Evolutionary conservation across 2,329 filamentous ascomycete genomes (phyloP).

Genomic region (Magnaporthiopsis poae): DNA sequence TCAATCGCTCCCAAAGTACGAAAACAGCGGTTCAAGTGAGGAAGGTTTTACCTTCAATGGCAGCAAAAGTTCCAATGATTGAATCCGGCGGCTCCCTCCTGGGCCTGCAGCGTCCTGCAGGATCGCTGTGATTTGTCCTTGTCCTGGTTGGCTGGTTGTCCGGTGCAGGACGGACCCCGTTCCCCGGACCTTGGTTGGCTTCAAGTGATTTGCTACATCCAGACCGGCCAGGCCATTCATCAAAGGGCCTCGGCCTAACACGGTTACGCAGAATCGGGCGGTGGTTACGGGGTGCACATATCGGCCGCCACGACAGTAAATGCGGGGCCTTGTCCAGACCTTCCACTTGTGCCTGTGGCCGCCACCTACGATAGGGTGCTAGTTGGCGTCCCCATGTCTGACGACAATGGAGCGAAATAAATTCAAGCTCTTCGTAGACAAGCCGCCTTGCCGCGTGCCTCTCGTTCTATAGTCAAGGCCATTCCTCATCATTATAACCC

Average conservation of each 20-base stretch:
- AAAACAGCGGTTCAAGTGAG: neutral
- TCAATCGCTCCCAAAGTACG: neutral
- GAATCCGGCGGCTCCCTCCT: no score
- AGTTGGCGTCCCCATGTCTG: neutral
- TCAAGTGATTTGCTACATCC: neutral
- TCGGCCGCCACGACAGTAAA: neutral
- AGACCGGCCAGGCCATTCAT: neutral
- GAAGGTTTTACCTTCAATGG: no score
- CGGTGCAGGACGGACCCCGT: neutral
- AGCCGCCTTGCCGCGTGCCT: neutral
- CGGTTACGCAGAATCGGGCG: neutral
- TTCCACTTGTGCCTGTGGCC: neutral
- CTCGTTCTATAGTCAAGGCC: neutral
- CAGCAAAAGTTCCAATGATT: no score
- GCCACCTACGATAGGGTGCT: neutral
- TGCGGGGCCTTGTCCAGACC: neutral
- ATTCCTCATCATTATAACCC: neutral
- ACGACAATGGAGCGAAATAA: neutral
- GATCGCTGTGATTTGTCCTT: neutral
- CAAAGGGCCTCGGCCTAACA: no score
- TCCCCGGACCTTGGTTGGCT: neutral
- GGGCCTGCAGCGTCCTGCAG: neutral
- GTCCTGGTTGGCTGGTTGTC: neutral
- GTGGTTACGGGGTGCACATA: neutral
- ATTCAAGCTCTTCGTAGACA: neutral